Conservation (phyloP, 2,329 filamentous ascomycete genomes). For the Clarireedia homoeocarpa region DNA sequence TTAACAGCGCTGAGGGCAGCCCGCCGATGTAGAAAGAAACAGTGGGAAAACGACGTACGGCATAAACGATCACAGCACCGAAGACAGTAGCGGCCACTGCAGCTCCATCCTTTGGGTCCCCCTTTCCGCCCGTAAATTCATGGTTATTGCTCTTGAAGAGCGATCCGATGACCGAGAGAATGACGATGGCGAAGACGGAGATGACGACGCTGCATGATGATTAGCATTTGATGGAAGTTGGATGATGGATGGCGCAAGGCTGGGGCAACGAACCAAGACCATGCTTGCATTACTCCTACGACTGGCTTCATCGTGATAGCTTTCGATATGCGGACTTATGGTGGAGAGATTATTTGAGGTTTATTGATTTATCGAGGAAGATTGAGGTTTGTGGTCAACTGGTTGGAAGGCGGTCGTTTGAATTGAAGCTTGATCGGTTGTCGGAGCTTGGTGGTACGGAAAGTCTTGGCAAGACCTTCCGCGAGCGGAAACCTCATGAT, state of each 20-base stretch:
- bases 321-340: background rate
- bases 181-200: constrained; percentile 56
- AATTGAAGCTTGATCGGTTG: background rate
- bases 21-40: background rate
- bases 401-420: background rate
- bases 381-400: background rate
- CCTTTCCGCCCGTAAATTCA: constrained; percentile 68
- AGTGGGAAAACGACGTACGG: constrained; percentile 50
- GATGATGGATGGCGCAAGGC: constrained; percentile 2
- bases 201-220: constrained; percentile 56
- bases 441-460: background rate
- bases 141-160: constrained; percentile 78
- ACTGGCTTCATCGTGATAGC: constrained; percentile 73
- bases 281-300: constrained; percentile 85
- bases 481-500: too few species aligned
- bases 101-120: constrained; percentile 54
- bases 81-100: constrained; percentile 83
- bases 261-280: constrained; percentile 68
- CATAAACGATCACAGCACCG: constrained; percentile 79
- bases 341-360: too few species aligned
- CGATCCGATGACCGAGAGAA: constrained; percentile 55
- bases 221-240: constrained; percentile 5
- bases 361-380: too few species aligned
- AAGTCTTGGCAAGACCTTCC: background rate
- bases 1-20: too few species aligned